A percentile compares a stretch with the other conserved stretches of the same genome.
Conservation (phyloP, 306 rosid genomes). For the Begonia masoniana region DNA sequence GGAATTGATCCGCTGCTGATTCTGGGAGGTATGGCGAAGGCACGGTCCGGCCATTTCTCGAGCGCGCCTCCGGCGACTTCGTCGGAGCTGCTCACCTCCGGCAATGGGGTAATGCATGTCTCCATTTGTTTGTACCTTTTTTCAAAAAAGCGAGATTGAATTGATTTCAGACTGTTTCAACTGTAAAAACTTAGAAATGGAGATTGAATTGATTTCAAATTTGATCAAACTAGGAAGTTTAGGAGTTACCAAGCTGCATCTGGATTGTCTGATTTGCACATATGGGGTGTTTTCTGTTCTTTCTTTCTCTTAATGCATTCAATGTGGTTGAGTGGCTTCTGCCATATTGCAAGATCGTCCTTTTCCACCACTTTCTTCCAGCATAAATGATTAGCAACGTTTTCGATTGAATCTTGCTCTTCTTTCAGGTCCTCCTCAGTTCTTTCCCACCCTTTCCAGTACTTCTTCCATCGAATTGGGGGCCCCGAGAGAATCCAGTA, state of each 20-base stretch:
- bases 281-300: slow-evolving; percentile 13
- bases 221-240: too few species aligned
- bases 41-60: slow-evolving; percentile 49
- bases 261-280: slow-evolving; percentile 29
- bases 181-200: too few species aligned
- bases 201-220: too few species aligned
- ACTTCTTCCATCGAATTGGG: slow-evolving; percentile 41
- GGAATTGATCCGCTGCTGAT: slow-evolving; percentile 33
- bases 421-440: slow-evolving; percentile 47
- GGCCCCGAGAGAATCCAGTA: slow-evolving; percentile 74
- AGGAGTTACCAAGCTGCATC: slow-evolving; percentile 36
- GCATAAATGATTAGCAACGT: slow-evolving; percentile 48
- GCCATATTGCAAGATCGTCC: slow-evolving; percentile 65
- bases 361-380: slow-evolving; percentile 48
- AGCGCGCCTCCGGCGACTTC: slow-evolving; percentile 49
- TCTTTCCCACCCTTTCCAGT: slow-evolving; percentile 65
- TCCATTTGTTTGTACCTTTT: slow-evolving; percentile 54
- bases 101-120: slow-evolving; percentile 52
- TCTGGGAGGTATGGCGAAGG: slow-evolving; percentile 53
- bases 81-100: slow-evolving; percentile 33
- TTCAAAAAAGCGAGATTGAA: too few species aligned
- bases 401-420: slow-evolving; percentile 51
- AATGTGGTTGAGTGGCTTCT: slow-evolving; percentile 46
- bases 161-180: too few species aligned
- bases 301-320: slow-evolving; percentile 22